A percentile compares a stretch with the other conserved stretches of the same genome.
phyloP scores from a whole-genome alignment of 2,329 filamentous ascomycete genomes.

The Penicillium sp. region DNA sequence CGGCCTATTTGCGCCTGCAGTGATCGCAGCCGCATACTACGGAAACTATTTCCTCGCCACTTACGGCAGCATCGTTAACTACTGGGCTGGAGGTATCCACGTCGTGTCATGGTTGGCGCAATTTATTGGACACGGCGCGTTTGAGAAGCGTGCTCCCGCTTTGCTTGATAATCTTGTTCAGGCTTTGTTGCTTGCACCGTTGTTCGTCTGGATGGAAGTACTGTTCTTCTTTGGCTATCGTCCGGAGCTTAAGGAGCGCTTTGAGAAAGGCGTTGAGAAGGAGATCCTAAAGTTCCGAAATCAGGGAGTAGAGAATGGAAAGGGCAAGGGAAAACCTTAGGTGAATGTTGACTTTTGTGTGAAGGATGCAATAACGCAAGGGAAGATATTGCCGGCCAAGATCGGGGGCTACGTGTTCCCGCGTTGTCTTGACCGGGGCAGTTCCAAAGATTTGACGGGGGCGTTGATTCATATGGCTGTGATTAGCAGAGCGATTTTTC shows the following conservation, averaged over 20 bases:
- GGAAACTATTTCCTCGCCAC: constrained; percentile 71
- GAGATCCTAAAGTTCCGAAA: constrained; percentile 72
- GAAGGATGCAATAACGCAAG: not conserved
- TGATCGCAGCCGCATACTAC: constrained; percentile 71
- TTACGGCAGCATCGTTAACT: constrained; percentile 60
- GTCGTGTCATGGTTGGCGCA: constrained; percentile 80
- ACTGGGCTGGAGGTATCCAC: constrained; percentile 67
- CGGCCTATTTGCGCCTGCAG: constrained; percentile 69
- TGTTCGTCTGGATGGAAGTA: constrained; percentile 96
- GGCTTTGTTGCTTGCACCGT: constrained; percentile 85
- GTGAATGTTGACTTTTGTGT: not conserved
- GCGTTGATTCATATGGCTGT: not conserved
- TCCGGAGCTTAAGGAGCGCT: constrained; percentile 76
- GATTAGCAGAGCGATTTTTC: constrained; percentile 4
- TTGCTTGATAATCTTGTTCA: constrained; percentile 89
- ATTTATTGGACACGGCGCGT: constrained; percentile 86
- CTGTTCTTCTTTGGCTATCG: constrained; percentile 90
- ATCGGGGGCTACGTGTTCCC: not conserved
- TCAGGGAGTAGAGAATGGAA: constrained; percentile 42
- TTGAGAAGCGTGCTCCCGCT: constrained; percentile 83
- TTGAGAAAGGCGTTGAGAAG: constrained; percentile 71
- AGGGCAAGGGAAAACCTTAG: constrained; percentile 9
- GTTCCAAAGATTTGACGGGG: not conserved
- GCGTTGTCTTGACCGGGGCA: not conserved
- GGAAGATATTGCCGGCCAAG: constrained; percentile 7